A percentile compares a stretch with the other conserved stretches of the same genome.
phyloP scores from a whole-genome alignment of 345 rosid genomes.

The Eucalyptus sideroxylon region DNA sequence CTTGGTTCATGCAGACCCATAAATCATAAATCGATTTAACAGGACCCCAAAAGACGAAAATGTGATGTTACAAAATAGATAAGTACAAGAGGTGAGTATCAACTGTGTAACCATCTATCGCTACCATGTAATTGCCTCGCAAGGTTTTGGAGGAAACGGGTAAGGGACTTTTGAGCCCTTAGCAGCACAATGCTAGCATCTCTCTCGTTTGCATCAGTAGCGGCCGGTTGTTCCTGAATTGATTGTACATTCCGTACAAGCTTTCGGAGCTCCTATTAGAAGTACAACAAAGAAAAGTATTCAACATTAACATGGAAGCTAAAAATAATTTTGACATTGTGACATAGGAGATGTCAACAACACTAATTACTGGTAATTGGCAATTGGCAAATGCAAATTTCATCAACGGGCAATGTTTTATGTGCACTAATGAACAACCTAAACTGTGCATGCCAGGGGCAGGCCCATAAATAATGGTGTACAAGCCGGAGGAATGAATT shows the following conservation, averaged over 20 bases:
- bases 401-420: neutral
- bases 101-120: neutral
- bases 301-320: neutral
- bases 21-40: neutral
- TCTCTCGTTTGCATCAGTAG: constrained; percentile 13
- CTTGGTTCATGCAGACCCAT: neutral
- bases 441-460: neutral
- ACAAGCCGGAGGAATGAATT: neutral
- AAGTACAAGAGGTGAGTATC: neutral
- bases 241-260: constrained; percentile 60
- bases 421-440: neutral
- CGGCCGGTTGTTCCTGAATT: constrained; percentile 18
- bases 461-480: neutral
- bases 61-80: neutral
- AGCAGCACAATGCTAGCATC: constrained; percentile 13
- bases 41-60: neutral
- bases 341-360: neutral
- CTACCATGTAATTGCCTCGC: constrained; percentile 36
- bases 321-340: neutral
- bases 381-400: neutral
- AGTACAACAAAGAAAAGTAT: neutral
- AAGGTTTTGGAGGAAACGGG: constrained; percentile 33
- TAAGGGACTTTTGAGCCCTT: constrained; percentile 43
- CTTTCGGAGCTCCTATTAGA: constrained; percentile 55
- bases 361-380: neutral